phyloP scores from a whole-genome alignment of 768 basidiomycete species.

The Hygrophorus russula region DNA sequence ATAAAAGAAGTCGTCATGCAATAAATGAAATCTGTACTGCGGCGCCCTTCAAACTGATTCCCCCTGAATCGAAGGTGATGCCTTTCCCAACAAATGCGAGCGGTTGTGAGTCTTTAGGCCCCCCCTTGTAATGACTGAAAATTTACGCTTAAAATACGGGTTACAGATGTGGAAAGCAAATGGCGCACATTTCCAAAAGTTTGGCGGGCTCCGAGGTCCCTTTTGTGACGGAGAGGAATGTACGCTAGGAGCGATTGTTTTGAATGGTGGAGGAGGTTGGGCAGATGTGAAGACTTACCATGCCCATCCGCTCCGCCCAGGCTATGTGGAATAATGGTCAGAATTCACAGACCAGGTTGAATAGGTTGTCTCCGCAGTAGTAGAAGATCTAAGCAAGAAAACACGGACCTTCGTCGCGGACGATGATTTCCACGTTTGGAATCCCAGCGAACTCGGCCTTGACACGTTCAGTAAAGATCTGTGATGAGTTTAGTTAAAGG shows the following conservation, averaged over 20 bases:
- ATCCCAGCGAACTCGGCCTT: conserved; percentile 55
- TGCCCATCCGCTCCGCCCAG: conserved; percentile 78
- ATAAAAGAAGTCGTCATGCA: background rate
- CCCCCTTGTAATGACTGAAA: conserved; percentile 73
- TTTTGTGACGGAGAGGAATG: conserved; percentile 80
- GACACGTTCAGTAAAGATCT: conserved; percentile 66
- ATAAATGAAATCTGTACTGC: conserved; percentile 29
- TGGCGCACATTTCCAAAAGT: conserved; percentile 68
- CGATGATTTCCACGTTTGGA: conserved; percentile 54
- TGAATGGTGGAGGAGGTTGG: background rate
- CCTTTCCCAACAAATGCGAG: conserved; percentile 80
- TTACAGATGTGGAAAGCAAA: background rate
- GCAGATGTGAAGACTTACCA: conserved; percentile 29
- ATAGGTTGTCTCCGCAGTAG: too few species aligned
- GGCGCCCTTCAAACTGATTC: conserved; percentile 75
- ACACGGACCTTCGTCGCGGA: conserved; percentile 61
- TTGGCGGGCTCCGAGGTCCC: conserved; percentile 79
- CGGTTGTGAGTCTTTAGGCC: conserved; percentile 42
- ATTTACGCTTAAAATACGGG: background rate
- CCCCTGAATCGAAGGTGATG: conserved; percentile 84
- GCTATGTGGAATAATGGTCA: conserved; percentile 23
- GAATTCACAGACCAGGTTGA: conserved; percentile 6
- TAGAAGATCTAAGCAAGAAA: conserved; percentile 2
- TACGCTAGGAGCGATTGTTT: conserved; percentile 32
- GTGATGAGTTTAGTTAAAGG: background rate